Evolutionary conservation across 352 stramenopile genomes (phyloP).

Genomic region (Peronospora farinosa): DNA sequence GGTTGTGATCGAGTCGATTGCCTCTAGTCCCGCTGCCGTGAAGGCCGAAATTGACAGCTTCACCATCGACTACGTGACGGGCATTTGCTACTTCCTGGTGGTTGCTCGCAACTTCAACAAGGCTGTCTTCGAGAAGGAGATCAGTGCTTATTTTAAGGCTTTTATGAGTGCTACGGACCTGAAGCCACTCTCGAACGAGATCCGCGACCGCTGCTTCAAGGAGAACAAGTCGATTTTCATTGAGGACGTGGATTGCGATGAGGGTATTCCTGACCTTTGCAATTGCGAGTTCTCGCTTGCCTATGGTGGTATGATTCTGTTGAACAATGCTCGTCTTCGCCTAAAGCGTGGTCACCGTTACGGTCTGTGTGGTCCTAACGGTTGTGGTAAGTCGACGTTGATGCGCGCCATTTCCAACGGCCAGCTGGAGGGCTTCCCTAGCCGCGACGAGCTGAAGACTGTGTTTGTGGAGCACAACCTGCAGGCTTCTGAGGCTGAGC

Average conservation of each 20-base stretch:
- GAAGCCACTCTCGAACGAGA: conserved; percentile 61
- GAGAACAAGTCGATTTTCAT: conserved; percentile 89
- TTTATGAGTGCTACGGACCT: conserved; percentile 61
- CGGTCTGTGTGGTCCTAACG: conserved; percentile 91
- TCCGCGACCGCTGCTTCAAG: conserved; percentile 85
- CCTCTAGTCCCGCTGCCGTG: conserved; percentile 60
- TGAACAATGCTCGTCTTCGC: conserved; percentile 88
- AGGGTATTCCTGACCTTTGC: conserved; percentile 95
- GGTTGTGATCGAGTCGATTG: conserved; percentile 76
- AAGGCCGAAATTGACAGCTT: conserved; percentile 88
- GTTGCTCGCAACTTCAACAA: conserved; percentile 92
- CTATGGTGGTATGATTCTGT: conserved; percentile 89
- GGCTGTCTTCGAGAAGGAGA: conserved; percentile 90
- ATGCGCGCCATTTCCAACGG: conserved; percentile 94
- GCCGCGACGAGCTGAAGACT: conserved; percentile 89
- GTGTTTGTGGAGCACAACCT: conserved; percentile 97
- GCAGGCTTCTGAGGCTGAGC: conserved; percentile 83
- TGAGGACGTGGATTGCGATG: conserved; percentile 95
- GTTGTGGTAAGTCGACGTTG: conserved; percentile 94
- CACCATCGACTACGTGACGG: conserved; percentile 85
- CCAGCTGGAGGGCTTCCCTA: conserved; percentile 95
- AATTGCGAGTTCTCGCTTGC: conserved; percentile 99
- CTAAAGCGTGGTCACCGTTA: conserved; percentile 90
- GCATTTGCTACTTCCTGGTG: conserved; percentile 80
- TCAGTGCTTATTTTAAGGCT: conserved; percentile 84